Percentiles rank a stretch among this genome's conserved stretches.
Evolutionary conservation across 2,329 filamentous ascomycete genomes (phyloP).

Genomic region (Pseudogymnoascus sp.): DNA sequence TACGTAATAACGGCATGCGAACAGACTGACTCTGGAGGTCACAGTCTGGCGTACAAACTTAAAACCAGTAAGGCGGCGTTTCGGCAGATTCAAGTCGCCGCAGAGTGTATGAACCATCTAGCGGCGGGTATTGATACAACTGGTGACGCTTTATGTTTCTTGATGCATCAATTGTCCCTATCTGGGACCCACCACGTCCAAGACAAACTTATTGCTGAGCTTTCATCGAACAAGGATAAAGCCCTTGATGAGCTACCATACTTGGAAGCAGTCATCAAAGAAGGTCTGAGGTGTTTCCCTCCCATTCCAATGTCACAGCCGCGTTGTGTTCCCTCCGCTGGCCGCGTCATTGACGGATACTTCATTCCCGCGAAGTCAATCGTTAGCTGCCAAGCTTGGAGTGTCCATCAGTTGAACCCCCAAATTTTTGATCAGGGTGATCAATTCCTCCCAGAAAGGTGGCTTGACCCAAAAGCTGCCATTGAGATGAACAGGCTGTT

Average conservation of each 20-base stretch:
- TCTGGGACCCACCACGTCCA: constrained; percentile 47
- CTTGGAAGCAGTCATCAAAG: constrained; percentile 56
- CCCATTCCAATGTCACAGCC: constrained; percentile 62
- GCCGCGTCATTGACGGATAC: constrained; percentile 48
- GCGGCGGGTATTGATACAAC: constrained; percentile 66
- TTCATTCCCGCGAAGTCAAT: constrained; percentile 46
- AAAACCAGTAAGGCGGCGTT: constrained; percentile 43
- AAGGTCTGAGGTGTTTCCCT: constrained; percentile 54
- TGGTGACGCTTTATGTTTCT: constrained; percentile 59
- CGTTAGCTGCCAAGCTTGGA: constrained; percentile 55
- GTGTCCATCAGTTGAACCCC: constrained; percentile 49
- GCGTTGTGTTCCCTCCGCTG: constrained; percentile 47
- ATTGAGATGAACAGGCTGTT: constrained; percentile 57
- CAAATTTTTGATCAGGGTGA: constrained; percentile 74
- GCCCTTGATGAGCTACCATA: constrained; percentile 46
- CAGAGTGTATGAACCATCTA: constrained; percentile 66
- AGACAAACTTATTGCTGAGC: constrained; percentile 44
- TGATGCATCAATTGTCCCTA: constrained; percentile 64
- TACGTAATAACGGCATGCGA: constrained; percentile 48
- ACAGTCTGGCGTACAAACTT: constrained; percentile 54
- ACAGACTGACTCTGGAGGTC: constrained; percentile 39
- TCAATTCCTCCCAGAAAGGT: constrained; percentile 70
- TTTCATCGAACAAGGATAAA: constrained; percentile 34
- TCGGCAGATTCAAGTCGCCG: constrained; percentile 48
- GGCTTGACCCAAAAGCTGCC: constrained; percentile 69